Conservation (phyloP, 805 yeast genomes). For the Candida methanosorbosa region DNA sequence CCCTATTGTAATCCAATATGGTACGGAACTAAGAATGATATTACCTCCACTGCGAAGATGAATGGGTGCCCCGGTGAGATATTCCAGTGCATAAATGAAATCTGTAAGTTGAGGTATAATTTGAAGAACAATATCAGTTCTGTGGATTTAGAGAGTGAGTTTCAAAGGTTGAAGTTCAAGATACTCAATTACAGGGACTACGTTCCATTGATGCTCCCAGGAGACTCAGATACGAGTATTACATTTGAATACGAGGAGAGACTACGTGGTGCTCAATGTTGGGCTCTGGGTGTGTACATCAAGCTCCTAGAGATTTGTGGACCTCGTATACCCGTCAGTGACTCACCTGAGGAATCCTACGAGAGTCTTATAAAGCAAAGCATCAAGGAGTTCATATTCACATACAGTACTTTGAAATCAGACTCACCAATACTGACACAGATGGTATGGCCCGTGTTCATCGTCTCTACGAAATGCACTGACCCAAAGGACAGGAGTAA, state of each 20-base stretch:
- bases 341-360: constrained; percentile 1
- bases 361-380: constrained; percentile 19
- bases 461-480: constrained; percentile 36
- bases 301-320: constrained; percentile 19
- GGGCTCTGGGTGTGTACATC: constrained; percentile 34
- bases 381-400: constrained; percentile 37
- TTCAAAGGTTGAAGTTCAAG: constrained; percentile 25
- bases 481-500: constrained; percentile 22
- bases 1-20: constrained; percentile 45
- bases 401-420: constrained; percentile 36
- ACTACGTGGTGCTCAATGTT: constrained; percentile 46
- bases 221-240: not conserved
- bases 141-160: constrained; percentile 11
- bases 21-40: constrained; percentile 38
- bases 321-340: constrained; percentile 1
- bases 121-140: constrained; percentile 11
- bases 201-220: constrained; percentile 21
- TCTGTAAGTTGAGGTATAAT: constrained; percentile 29
- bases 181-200: constrained; percentile 40
- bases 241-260: constrained; percentile 28
- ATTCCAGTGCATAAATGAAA: constrained; percentile 35
- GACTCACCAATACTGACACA: constrained; percentile 43
- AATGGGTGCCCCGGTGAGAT: constrained; percentile 58
- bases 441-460: constrained; percentile 57
- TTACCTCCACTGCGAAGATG: constrained; percentile 40